phyloP scores from a whole-genome alignment of 495 filamentous ascomycete genomes.

The Trichoderma erinaceum region DNA sequence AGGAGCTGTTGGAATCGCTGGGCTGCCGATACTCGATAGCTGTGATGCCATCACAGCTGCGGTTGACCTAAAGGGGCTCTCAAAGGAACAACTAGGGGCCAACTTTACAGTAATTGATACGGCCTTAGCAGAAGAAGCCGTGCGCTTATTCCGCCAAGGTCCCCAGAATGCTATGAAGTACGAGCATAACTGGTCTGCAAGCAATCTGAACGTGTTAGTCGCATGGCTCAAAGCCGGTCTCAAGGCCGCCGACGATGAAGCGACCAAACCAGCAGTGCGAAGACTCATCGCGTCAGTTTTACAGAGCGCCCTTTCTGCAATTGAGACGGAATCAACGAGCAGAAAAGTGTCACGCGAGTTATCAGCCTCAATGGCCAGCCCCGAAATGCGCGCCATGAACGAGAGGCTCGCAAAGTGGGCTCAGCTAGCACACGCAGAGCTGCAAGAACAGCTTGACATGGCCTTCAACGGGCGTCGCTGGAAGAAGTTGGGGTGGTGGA shows the following conservation, averaged over 20 bases:
- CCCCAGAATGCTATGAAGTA: slow-evolving; percentile 62
- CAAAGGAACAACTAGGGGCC: slow-evolving; percentile 28
- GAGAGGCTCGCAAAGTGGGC: slow-evolving; percentile 63
- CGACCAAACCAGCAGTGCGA: slow-evolving; percentile 55
- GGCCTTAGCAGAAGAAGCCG: slow-evolving; percentile 47
- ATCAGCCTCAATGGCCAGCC: slow-evolving; percentile 34
- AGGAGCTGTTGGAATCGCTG: slow-evolving; percentile 37
- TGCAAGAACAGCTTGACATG: slow-evolving; percentile 66
- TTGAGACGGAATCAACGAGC: slow-evolving; percentile 44
- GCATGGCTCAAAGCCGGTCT: slow-evolving; percentile 61
- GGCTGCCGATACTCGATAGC: slow-evolving; percentile 31
- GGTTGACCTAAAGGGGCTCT: slow-evolving; percentile 36
- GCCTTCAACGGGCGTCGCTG: slow-evolving; percentile 67
- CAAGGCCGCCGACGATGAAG: slow-evolving; percentile 29
- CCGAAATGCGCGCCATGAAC: slow-evolving; percentile 44
- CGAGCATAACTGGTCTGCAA: slow-evolving; percentile 66
- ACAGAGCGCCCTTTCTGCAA: slow-evolving; percentile 47
- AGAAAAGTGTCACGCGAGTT: slow-evolving; percentile 26
- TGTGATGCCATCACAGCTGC: slow-evolving; percentile 32
- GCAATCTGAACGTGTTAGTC: slow-evolving; percentile 56
- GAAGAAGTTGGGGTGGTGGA: slow-evolving; percentile 83
- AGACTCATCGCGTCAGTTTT: slow-evolving; percentile 63
- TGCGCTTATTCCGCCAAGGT: slow-evolving; percentile 60
- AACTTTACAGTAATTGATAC: slow-evolving; percentile 35
- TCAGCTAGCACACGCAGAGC: slow-evolving; percentile 71